These are phyloP conservation scores for Lodderomyces beijingensis DNA, from an alignment of 1,139 yeast genomes.

Conservation along the genomic window DNA sequence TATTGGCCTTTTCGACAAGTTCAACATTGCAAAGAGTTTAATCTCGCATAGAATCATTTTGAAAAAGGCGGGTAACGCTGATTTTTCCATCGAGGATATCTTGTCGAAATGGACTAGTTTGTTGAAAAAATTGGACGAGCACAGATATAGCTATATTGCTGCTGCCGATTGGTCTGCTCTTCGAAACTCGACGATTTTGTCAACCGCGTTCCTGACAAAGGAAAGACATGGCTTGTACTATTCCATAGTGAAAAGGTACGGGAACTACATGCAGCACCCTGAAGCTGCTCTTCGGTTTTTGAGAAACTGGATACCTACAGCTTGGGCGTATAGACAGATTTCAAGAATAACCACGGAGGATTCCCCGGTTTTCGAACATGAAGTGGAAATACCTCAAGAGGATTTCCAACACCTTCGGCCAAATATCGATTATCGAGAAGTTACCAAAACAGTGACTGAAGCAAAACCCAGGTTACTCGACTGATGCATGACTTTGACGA, in stretches of 20 bases:
- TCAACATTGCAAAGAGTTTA: slow-evolving; percentile 57
- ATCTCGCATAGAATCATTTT: slow-evolving; percentile 74
- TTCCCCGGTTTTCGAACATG: slow-evolving; percentile 17
- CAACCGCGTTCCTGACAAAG: slow-evolving; percentile 24
- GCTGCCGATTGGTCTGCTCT: slow-evolving; percentile 88
- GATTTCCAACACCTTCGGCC: slow-evolving; percentile 25
- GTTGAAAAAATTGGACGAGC: slow-evolving; percentile 47
- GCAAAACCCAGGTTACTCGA: slow-evolving; percentile 10
- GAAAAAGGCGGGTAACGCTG: slow-evolving; percentile 69
- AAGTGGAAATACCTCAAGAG: slow-evolving; percentile 20
- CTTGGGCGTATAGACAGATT: slow-evolving; percentile 19
- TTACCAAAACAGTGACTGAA: slow-evolving; percentile 17
- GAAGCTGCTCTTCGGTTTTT: slow-evolving; percentile 29
- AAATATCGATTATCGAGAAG: slow-evolving; percentile 26
- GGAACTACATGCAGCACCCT: slow-evolving; percentile 40
- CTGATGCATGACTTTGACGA: too few relatives aligned
- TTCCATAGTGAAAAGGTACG: slow-evolving; percentile 51
- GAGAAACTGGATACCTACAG: slow-evolving; percentile 29
- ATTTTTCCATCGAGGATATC: slow-evolving; percentile 52
- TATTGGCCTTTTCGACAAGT: slow-evolving; percentile 55
- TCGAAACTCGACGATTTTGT: slow-evolving; percentile 68
- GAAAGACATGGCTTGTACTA: slow-evolving; percentile 55
- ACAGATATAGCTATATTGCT: slow-evolving; percentile 60
- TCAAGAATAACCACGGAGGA: slow-evolving; percentile 19
- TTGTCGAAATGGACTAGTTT: slow-evolving; percentile 60